Evolutionary conservation across 2,329 filamentous ascomycete genomes (phyloP), one percentile per base, ranked within the genome.

Genomic region (Coniella vitis): DNA sequence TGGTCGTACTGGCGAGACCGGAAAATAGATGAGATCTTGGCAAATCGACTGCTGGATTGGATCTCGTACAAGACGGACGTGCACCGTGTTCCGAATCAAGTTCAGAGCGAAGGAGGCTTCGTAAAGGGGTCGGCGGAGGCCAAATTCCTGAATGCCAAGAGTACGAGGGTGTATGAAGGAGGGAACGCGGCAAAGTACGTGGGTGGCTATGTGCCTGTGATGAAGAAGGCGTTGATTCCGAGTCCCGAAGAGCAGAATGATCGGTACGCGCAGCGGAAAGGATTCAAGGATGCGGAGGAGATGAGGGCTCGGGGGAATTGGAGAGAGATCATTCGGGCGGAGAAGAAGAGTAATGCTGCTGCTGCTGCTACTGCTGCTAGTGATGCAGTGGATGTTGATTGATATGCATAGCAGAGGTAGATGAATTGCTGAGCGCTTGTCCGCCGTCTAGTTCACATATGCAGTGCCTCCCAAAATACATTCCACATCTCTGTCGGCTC

Each of bases 1-100:
- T 98, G 93, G 93, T 73, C 77, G 53, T 70, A 82, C 19, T 98
- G 93, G 91, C 79, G 87, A 52, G 79, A 83, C 61, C 75, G 79
- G 47, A 95, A 95, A 72, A 87, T 97, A 57, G 90, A 97, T 60
- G 93, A 97, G 72, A 71, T 95, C 45, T 72, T 98, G 48, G 82
- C 88, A 0, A 83, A 79, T 51, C 79, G 81, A 57, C 69, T 98
- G 44, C 71, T 97, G 52, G 79, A 87, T 59, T 67, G 84, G 38
- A 68, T 80, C 7, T 67, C 73, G 21, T 59, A 54, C 2, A 72
- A 74, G 56, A 50, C 58, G 20, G 54, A 58, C 22, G 46, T 58
- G 29, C 36, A 41, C 36, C 48, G 41, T 14, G 47, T 35, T 14
- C 32, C 48, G 35, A 51, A 43, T 29, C 25, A 29, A 10, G 25